A percentile compares a stretch with the other conserved stretches of the same genome.
Conservation (phyloP, 1,139 yeast species). For the Yamadazyma jaroonii region DNA sequence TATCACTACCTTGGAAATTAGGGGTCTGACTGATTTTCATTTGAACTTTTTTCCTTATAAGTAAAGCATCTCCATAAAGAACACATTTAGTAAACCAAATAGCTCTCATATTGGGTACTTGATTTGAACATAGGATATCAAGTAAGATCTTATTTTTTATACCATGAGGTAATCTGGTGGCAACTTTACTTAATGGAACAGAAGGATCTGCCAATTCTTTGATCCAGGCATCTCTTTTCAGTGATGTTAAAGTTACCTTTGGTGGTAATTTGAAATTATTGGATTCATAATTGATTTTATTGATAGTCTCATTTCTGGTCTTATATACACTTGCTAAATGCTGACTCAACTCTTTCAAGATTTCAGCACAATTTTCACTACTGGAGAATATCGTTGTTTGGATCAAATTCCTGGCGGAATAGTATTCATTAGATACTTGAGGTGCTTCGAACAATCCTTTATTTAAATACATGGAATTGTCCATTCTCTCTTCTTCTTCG, state of each 20-base stretch:
- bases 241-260: constrained; percentile 84
- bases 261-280: constrained; percentile 73
- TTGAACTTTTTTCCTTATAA: constrained; percentile 52
- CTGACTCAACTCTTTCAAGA: constrained; percentile 42
- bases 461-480: constrained; percentile 33
- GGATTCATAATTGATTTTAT: constrained; percentile 54
- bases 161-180: constrained; percentile 90
- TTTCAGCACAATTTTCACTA: constrained; percentile 35
- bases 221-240: constrained; percentile 82
- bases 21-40: constrained; percentile 14
- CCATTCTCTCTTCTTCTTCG: constrained; percentile 25
- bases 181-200: constrained; percentile 62
- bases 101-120: constrained; percentile 74
- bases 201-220: constrained; percentile 68
- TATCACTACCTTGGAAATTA: constrained; percentile 5
- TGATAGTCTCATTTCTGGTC: constrained; percentile 59
- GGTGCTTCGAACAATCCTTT: constrained; percentile 54
- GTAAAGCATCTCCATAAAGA: constrained; percentile 74
- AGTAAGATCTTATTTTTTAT: constrained; percentile 68
- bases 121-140: constrained; percentile 65
- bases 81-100: constrained; percentile 90
- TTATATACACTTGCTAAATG: constrained; percentile 63
- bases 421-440: constrained; percentile 52
- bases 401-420: constrained; percentile 50
- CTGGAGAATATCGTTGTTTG: constrained; percentile 43